Percentiles rank a stretch among this genome's conserved stretches.
phyloP scores from a whole-genome alignment of 2,329 filamentous ascomycete genomes.

The Colletotrichum brevisporum region DNA sequence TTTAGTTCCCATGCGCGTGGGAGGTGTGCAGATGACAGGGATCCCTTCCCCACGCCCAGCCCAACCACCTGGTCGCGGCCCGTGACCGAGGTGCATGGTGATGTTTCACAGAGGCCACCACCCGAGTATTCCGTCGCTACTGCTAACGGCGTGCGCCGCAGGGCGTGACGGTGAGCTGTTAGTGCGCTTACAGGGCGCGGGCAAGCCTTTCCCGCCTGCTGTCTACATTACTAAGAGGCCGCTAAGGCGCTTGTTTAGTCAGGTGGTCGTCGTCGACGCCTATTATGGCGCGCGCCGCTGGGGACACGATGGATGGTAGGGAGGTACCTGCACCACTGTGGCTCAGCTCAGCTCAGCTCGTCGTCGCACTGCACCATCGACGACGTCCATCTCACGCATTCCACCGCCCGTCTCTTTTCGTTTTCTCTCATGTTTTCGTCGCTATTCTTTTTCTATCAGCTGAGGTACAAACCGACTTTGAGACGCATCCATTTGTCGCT shows the following conservation, averaged over 20 bases:
- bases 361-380: background rate
- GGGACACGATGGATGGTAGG: background rate
- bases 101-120: conserved; percentile 20
- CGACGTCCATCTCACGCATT: background rate
- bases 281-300: no score
- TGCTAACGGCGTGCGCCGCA: background rate
- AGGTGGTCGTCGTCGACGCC: background rate
- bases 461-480: no score
- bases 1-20: conserved; percentile 3
- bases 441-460: background rate
- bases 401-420: background rate
- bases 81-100: conserved; percentile 16
- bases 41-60: conserved; percentile 23
- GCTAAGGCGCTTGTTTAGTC: background rate
- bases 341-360: no score
- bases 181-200: background rate
- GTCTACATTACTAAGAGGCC: no score
- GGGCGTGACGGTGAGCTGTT: background rate
- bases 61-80: conserved; percentile 24
- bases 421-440: background rate
- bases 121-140: background rate
- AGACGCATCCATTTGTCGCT: no score
- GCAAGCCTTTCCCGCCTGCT: no score
- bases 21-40: conserved; percentile 26
- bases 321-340: background rate